Evolutionary conservation across 1,284 basidiomycete species (phyloP).

Genomic region (Moniliella sp.): DNA sequence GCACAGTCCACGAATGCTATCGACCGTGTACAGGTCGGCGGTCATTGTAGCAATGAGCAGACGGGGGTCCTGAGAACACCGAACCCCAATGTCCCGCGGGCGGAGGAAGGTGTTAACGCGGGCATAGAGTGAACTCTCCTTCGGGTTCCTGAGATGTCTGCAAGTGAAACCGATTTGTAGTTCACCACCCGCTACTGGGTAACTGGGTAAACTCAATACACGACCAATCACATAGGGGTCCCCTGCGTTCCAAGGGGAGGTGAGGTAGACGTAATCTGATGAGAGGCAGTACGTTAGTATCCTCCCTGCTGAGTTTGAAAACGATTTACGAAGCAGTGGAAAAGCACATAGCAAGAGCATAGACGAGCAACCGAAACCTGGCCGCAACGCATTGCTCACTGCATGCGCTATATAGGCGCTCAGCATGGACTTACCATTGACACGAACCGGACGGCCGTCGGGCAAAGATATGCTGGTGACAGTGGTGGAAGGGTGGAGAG

Average conservation of each 20-base stretch:
- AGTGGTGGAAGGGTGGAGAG: too few relatives aligned
- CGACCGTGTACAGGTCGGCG: conserved; percentile 76
- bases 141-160: not conserved
- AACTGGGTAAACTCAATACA: conserved; percentile 81
- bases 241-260: conserved; percentile 74
- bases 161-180: not conserved
- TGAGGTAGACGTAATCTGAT: conserved; percentile 81
- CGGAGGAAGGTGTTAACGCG: conserved; percentile 81
- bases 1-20: conserved; percentile 71
- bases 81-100: conserved; percentile 64
- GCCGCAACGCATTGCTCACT: too few relatives aligned
- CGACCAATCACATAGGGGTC: conserved; percentile 68
- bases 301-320: too few relatives aligned
- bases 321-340: too few relatives aligned
- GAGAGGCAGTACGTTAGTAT: too few relatives aligned
- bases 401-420: too few relatives aligned
- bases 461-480: too few relatives aligned
- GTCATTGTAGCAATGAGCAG: conserved; percentile 80
- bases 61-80: conserved; percentile 61
- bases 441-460: too few relatives aligned
- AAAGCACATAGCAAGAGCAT: too few relatives aligned
- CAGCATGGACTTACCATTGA: too few relatives aligned
- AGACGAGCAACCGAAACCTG: too few relatives aligned
- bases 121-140: conserved; percentile 36
- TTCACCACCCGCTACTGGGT: too few relatives aligned